These are phyloP conservation scores for Penicillium canariense DNA, from an alignment of 495 filamentous ascomycete genomes.

Conservation along the genomic window DNA sequence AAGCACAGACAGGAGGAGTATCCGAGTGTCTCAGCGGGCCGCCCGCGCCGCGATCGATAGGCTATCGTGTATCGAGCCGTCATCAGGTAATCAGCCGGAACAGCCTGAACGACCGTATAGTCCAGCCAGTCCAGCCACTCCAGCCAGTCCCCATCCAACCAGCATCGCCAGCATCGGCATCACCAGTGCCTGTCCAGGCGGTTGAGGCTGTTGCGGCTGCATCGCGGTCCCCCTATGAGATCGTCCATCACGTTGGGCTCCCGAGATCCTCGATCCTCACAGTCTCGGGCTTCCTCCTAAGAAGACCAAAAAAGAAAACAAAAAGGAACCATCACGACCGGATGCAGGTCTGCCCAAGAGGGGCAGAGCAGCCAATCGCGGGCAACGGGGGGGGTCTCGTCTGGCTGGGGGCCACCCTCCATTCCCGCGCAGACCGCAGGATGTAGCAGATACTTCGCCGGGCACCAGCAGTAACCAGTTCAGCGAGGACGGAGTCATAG, in stretches of 20 bases:
- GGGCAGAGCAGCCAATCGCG: constrained; percentile 47
- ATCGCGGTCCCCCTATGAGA: constrained; percentile 6
- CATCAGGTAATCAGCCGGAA: not conserved
- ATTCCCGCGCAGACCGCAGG: constrained; percentile 39
- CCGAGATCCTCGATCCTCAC: not conserved
- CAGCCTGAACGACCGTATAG: not conserved
- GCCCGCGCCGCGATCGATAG: constrained; percentile 21
- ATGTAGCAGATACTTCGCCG: constrained; percentile 17
- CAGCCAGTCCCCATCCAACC: not conserved
- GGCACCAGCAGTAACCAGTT: not conserved
- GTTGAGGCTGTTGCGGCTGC: no score
- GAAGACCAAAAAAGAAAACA: constrained; percentile 12
- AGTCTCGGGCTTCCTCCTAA: not conserved
- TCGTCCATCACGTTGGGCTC: not conserved
- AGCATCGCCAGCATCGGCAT: not conserved
- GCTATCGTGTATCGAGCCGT: constrained; percentile 26
- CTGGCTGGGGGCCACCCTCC: constrained; percentile 13
- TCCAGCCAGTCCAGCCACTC: not conserved
- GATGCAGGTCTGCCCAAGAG: constrained; percentile 51
- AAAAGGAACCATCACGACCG: constrained; percentile 2
- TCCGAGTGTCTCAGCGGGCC: constrained; percentile 8
- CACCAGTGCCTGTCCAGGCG: no score
- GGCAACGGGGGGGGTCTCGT: constrained; percentile 18
- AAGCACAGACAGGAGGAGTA: constrained; percentile 13
- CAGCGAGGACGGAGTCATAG: no score